Evolutionary conservation across 2,329 filamentous ascomycete species (phyloP).

Genomic region (Penicillium sp.): DNA sequence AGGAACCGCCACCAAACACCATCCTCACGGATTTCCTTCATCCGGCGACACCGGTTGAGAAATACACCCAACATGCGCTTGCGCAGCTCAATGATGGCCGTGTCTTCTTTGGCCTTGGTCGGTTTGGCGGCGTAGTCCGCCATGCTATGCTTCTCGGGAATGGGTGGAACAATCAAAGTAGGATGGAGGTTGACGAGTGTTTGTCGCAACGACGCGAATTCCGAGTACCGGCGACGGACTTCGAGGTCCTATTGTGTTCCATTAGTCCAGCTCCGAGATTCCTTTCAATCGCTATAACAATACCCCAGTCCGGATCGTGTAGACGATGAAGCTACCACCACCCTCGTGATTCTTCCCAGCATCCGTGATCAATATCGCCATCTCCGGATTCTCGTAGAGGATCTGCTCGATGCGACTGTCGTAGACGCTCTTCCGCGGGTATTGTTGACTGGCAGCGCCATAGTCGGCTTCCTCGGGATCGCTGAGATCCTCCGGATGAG

Average conservation of each 20-base stretch:
- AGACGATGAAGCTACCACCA: constrained; percentile 91
- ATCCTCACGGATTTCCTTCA: constrained; percentile 88
- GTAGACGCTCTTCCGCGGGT: constrained; percentile 72
- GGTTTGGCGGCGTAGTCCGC: constrained; percentile 97
- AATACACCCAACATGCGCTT: constrained; percentile 98
- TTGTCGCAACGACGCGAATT: constrained; percentile 87
- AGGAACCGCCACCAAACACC: constrained; percentile 98
- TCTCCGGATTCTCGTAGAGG: constrained; percentile 87
- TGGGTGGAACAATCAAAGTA: constrained; percentile 91
- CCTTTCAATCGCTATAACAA: constrained; percentile 22
- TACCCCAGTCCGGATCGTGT: constrained; percentile 94
- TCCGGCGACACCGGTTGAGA: constrained; percentile 84
- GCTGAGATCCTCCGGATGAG: constrained; percentile 54
- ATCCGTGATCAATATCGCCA: constrained; percentile 87
- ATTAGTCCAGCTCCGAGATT: constrained; percentile 8
- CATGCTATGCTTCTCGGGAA: constrained; percentile 98
- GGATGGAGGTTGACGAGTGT: constrained; percentile 90
- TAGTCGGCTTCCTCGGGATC: constrained; percentile 60
- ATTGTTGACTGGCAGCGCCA: constrained; percentile 47
- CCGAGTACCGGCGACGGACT: constrained; percentile 91
- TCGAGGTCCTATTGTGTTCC: constrained; percentile 71
- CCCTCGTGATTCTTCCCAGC: constrained; percentile 94
- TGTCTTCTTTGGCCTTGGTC: constrained; percentile 95
- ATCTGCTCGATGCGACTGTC: constrained; percentile 97
- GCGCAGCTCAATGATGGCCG: constrained; percentile 90